A percentile compares a stretch with the other conserved stretches of the same genome.
phyloP scores from a whole-genome alignment of 768 basidiomycete species.

The Boletales sp. region DNA sequence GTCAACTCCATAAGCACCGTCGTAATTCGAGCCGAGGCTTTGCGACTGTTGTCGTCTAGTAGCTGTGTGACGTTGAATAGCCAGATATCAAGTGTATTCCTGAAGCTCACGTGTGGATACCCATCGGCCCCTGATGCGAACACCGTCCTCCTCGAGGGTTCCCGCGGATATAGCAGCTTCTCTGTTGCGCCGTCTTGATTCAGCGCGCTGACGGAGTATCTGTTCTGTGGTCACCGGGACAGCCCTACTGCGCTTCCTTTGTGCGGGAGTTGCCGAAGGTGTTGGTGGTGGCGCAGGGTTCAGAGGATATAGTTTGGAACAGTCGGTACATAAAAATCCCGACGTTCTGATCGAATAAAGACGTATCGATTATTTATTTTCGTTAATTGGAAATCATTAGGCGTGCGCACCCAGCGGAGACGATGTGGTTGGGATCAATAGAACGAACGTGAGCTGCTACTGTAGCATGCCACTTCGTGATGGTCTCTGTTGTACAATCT shows the following conservation, averaged over 20 bases:
- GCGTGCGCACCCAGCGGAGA: slow-evolving; percentile 53
- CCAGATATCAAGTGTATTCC: not conserved
- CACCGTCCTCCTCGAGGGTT: slow-evolving; percentile 34
- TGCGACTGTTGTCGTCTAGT: slow-evolving; percentile 46
- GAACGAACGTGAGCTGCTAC: slow-evolving; percentile 43
- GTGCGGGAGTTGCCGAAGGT: slow-evolving; percentile 39
- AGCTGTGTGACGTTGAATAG: slow-evolving; percentile 27
- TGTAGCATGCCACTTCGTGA: slow-evolving; percentile 55
- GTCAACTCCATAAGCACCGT: slow-evolving; percentile 66
- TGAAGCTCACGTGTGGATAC: slow-evolving; percentile 43
- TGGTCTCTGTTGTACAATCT: slow-evolving; percentile 45
- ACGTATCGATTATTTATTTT: not conserved
- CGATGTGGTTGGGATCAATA: slow-evolving; percentile 61
- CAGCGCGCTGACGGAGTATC: slow-evolving; percentile 48
- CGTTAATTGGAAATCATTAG: not conserved
- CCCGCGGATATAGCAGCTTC: slow-evolving; percentile 33
- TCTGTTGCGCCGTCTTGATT: slow-evolving; percentile 43
- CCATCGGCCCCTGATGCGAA: slow-evolving; percentile 61
- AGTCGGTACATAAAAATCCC: slow-evolving; percentile 58
- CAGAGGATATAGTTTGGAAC: slow-evolving; percentile 51
- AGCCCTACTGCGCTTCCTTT: slow-evolving; percentile 34
- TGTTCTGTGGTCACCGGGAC: slow-evolving; percentile 44
- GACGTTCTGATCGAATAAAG: slow-evolving; percentile 35
- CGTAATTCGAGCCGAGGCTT: slow-evolving; percentile 47
- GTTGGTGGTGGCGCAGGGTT: slow-evolving; percentile 30